Evolutionary conservation across 208 protist genomes (phyloP).

Genomic region (Leishmania amazonensis): DNA sequence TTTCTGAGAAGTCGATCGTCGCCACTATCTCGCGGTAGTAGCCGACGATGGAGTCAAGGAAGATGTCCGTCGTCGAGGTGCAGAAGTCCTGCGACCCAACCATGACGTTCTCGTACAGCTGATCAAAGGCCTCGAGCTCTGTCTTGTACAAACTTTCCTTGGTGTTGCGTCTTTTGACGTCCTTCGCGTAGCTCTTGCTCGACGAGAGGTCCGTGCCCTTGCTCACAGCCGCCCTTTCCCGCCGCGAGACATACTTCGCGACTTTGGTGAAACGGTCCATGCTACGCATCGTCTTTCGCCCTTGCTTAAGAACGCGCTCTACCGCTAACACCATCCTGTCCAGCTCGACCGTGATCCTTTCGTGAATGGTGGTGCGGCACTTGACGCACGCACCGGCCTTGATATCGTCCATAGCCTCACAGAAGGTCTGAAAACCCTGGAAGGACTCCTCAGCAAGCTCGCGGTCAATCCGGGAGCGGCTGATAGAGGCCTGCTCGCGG

Average conservation of each 20-base stretch:
- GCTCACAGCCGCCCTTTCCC: conserved; percentile 9
- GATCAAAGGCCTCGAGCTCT: conserved; percentile 23
- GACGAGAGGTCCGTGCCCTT: conserved; percentile 27
- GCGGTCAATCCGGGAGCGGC: conserved; percentile 9
- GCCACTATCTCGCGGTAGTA: conserved; percentile 23
- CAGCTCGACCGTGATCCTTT: conserved; percentile 13
- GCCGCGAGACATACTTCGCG: background rate
- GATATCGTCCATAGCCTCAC: conserved; percentile 20
- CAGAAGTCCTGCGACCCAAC: conserved; percentile 15
- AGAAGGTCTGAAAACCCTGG: conserved; percentile 21
- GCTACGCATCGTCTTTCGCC: conserved; percentile 20
- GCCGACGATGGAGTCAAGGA: conserved; percentile 27
- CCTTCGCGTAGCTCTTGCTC: conserved; percentile 15
- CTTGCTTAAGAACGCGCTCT: background rate
- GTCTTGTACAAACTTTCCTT: conserved; percentile 10
- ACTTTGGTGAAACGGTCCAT: conserved; percentile 8
- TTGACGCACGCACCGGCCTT: conserved; percentile 11
- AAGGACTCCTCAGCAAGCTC: conserved; percentile 18
- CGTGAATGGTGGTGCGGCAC: conserved; percentile 10
- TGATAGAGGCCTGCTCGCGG: background rate
- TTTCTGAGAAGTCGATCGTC: conserved; percentile 18
- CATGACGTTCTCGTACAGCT: conserved; percentile 27
- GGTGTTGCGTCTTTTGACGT: conserved; percentile 10
- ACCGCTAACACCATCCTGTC: conserved; percentile 4
- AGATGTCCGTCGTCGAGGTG: conserved; percentile 27